A percentile compares a stretch with the other conserved stretches of the same genome.
These are phyloP conservation scores for Leishmania braziliensis DNA, from an alignment of 208 protist species.

Conservation along the genomic window DNA sequence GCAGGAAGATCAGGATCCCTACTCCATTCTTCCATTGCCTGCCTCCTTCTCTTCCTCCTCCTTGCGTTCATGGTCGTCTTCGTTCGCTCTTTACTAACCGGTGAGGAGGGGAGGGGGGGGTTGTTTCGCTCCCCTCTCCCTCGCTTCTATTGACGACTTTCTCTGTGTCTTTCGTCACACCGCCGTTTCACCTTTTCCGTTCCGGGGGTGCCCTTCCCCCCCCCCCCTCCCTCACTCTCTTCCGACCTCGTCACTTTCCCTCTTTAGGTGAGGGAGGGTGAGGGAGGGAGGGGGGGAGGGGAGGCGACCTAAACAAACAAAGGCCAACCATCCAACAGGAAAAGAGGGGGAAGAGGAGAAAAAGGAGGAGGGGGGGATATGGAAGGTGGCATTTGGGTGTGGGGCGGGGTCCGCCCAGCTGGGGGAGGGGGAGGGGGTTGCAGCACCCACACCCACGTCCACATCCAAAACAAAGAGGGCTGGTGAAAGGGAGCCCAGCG, in stretches of 20 bases:
- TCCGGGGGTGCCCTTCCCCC: too few species aligned
- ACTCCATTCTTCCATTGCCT: not conserved
- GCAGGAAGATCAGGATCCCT: not conserved
- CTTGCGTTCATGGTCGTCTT: not conserved
- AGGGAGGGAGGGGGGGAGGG: not conserved
- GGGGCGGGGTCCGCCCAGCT: too few species aligned
- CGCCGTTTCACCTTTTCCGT: too few species aligned
- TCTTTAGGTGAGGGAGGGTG: not conserved
- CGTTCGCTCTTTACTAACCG: not conserved
- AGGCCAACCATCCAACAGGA: too few species aligned
- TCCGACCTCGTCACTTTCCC: not conserved
- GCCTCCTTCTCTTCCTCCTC: not conserved
- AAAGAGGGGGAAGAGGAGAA: not conserved
- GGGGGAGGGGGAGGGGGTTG: not conserved
- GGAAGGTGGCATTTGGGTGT: not conserved
- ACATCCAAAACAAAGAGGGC: not conserved
- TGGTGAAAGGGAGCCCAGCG: too few species aligned
- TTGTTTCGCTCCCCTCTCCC: not conserved
- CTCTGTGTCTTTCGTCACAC: too few species aligned
- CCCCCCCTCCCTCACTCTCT: not conserved
- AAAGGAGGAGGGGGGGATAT: not conserved
- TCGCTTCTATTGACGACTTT: too few species aligned
- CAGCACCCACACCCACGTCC: not conserved
- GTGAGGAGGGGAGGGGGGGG: not conserved
- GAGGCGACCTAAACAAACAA: too few species aligned